phyloP scores from a whole-genome alignment of 768 basidiomycete genomes.

The Amyloporia xantha region DNA sequence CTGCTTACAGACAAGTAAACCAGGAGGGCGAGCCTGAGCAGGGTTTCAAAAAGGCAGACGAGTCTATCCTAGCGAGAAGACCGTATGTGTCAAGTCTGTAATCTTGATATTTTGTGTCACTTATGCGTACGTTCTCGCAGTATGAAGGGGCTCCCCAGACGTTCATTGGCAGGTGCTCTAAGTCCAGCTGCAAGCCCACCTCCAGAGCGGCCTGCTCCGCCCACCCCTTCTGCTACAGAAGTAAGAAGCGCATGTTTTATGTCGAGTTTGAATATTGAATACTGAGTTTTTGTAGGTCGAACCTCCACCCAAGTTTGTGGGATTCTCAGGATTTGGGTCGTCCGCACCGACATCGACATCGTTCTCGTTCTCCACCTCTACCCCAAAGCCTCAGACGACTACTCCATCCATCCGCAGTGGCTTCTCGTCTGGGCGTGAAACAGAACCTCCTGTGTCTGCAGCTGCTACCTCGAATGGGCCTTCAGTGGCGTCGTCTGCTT shows the following conservation, averaged over 20 bases:
- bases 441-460: constrained; percentile 10
- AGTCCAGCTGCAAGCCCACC: constrained; percentile 9
- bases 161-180: constrained; percentile 22
- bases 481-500: constrained; percentile 30
- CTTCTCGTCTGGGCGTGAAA: constrained; percentile 7
- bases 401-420: constrained; percentile 15
- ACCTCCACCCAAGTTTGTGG: constrained; percentile 39
- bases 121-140: constrained; percentile 19
- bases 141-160: constrained; percentile 61
- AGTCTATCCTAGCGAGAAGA: constrained; percentile 46
- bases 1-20: neutral
- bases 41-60: constrained; percentile 57
- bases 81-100: constrained; percentile 37
- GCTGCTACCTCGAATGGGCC: constrained; percentile 8
- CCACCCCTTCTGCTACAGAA: neutral
- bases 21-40: constrained; percentile 36
- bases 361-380: constrained; percentile 35
- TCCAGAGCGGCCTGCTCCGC: constrained; percentile 9
- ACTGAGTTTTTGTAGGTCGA: constrained; percentile 3
- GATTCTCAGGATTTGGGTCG: constrained; percentile 48
- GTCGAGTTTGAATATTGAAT: neutral
- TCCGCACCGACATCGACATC: constrained; percentile 23
- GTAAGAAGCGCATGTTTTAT: neutral
- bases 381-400: constrained; percentile 17
- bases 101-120: neutral